phyloP scores from a whole-genome alignment of 2,329 filamentous ascomycete genomes.

The Coleophoma crateriformis region DNA sequence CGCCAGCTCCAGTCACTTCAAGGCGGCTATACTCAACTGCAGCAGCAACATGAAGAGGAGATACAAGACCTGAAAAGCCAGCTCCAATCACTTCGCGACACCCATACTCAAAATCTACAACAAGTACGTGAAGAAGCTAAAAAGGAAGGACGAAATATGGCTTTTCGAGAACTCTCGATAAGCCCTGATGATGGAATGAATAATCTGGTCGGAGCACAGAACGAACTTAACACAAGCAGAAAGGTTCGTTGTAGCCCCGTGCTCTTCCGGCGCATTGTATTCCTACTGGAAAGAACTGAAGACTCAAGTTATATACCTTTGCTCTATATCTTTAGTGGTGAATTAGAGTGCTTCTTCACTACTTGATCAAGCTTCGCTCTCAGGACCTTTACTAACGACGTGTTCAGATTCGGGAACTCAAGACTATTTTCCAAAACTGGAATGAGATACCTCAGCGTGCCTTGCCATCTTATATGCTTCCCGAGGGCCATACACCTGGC shows the following conservation, averaged over 20 bases:
- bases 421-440: constrained; percentile 3
- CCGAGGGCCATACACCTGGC: constrained; percentile 5
- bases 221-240: not conserved
- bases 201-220: not conserved
- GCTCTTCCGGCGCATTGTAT: no score
- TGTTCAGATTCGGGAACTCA: constrained; percentile 3
- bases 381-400: not conserved
- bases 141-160: constrained; percentile 1
- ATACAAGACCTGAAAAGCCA: not conserved
- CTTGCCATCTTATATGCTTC: constrained; percentile 6
- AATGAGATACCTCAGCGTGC: constrained; percentile 4
- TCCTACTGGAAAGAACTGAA: no score
- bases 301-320: no score
- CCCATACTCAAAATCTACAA: not conserved
- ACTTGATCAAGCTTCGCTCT: no score
- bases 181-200: not conserved
- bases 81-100: not conserved
- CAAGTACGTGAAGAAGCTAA: not conserved
- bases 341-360: no score
- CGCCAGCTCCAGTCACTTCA: not conserved
- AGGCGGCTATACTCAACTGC: not conserved
- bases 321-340: no score
- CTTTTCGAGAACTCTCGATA: constrained; percentile 5
- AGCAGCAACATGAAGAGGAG: not conserved
- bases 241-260: not conserved